Conservation (phyloP, 306 rosid species). For the Vigna hirtella region DNA sequence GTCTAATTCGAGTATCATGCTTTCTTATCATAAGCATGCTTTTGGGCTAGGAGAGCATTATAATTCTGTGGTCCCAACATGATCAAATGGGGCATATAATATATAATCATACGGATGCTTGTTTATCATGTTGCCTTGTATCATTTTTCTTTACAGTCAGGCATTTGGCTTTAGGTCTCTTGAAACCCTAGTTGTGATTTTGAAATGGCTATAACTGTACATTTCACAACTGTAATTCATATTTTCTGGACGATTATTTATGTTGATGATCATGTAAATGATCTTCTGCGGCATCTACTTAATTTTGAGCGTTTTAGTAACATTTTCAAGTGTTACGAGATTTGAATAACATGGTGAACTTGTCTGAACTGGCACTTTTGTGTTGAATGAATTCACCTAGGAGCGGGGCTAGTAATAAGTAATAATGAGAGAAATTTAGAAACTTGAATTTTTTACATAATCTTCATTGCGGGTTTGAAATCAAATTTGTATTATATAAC, state of each 20-base stretch:
- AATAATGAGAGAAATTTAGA: not conserved
- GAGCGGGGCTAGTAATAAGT: too few species aligned
- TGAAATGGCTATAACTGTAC: slow-evolving; percentile 45
- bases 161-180: slow-evolving; percentile 44
- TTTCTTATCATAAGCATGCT: slow-evolving; percentile 94
- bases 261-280: slow-evolving; percentile 31
- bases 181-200: slow-evolving; percentile 44
- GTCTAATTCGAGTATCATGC: slow-evolving; percentile 61
- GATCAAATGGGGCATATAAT: slow-evolving; percentile 45
- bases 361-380: not conserved
- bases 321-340: not conserved
- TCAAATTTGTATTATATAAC: not conserved
- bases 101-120: slow-evolving; percentile 39
- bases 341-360: slow-evolving; percentile 22
- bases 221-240: slow-evolving; percentile 47
- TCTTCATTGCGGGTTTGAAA: not conserved
- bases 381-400: not conserved
- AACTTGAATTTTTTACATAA: not conserved
- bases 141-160: slow-evolving; percentile 34
- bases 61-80: slow-evolving; percentile 77
- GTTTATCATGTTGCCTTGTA: slow-evolving; percentile 37
- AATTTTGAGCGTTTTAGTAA: slow-evolving; percentile 22
- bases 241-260: slow-evolving; percentile 31
- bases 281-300: slow-evolving; percentile 23
- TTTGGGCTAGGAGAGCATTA: slow-evolving; percentile 97